phyloP scores from a whole-genome alignment of 2,329 filamentous ascomycete genomes.

The Penicillium sp. region DNA sequence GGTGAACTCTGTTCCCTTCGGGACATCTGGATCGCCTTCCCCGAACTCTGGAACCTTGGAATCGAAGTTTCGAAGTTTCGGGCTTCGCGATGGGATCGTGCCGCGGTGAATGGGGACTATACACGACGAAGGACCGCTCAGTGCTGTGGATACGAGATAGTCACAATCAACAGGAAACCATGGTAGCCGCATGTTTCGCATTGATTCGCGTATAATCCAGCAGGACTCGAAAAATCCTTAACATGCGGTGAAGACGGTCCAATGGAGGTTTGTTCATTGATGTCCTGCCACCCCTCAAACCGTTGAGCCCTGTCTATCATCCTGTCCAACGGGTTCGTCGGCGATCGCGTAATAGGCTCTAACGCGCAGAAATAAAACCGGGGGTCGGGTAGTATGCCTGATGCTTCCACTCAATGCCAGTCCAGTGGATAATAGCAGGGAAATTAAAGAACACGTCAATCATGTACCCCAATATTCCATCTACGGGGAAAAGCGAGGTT shows the following conservation, averaged over 20 bases:
- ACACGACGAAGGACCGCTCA: background rate
- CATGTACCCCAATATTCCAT: background rate
- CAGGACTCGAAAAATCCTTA: background rate
- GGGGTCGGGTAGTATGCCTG: conserved; percentile 15
- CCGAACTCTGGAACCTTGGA: background rate
- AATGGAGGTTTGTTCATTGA: conserved; percentile 2
- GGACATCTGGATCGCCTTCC: conserved; percentile 15
- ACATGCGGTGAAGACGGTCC: conserved; percentile 6
- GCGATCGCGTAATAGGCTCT: conserved; percentile 4
- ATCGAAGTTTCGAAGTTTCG: background rate
- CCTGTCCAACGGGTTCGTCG: conserved; percentile 7
- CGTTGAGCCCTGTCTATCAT: conserved; percentile 14
- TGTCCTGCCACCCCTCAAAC: conserved; percentile 1
- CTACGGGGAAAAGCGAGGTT: background rate
- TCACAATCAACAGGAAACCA: conserved; percentile 16
- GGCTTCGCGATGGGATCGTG: background rate
- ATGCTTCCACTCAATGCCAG: conserved; percentile 5
- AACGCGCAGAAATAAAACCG: conserved; percentile 1
- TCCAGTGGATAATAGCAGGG: background rate
- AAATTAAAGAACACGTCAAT: background rate
- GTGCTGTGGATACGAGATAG: background rate
- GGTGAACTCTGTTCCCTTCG: conserved; percentile 9
- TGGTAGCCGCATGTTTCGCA: conserved; percentile 13
- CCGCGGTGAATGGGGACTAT: background rate
- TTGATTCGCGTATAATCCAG: conserved; percentile 9